Evolutionary conservation across 1,284 basidiomycete species (phyloP).

Genomic region (Pyrrhoderma noxium): DNA sequence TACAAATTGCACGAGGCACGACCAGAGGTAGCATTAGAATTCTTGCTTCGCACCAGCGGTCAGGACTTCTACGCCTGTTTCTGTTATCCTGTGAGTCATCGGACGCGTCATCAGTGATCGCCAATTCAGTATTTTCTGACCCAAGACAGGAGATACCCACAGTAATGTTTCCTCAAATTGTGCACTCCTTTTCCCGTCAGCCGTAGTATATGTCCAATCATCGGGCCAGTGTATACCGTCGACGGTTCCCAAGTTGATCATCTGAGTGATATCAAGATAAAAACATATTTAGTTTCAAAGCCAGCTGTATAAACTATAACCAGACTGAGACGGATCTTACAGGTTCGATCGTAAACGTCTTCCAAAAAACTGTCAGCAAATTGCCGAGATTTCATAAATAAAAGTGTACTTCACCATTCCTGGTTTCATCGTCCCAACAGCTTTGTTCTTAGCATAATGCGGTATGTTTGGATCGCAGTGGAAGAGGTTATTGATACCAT

Average conservation of each 20-base stretch:
- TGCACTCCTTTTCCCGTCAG: constrained; percentile 83
- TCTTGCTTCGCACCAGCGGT: constrained; percentile 52
- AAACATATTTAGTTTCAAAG: constrained; percentile 16
- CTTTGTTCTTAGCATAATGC: constrained; percentile 86
- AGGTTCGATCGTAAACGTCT: constrained; percentile 57
- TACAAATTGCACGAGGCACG: constrained; percentile 6
- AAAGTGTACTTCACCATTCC: constrained; percentile 58
- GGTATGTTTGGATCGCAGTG: constrained; percentile 69
- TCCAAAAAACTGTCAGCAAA: constrained; percentile 5
- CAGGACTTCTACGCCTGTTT: constrained; percentile 84
- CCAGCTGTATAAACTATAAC: no score
- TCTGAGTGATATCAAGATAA: constrained; percentile 38
- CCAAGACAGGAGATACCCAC: constrained; percentile 38
- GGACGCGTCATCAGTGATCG: constrained; percentile 18
- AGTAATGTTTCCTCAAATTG: constrained; percentile 94
- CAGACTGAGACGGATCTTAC: constrained; percentile 32
- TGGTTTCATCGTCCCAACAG: constrained; percentile 74
- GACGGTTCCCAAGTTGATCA: constrained; percentile 86
- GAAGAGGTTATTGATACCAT: constrained; percentile 85
- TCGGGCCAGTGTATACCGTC: constrained; percentile 78
- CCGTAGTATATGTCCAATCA: constrained; percentile 91
- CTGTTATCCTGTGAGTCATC: constrained; percentile 66
- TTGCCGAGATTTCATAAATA: neutral
- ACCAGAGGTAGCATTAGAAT: constrained; percentile 24
- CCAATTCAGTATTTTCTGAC: neutral